Percentiles rank a stretch among this genome's conserved stretches.
phyloP scores from a whole-genome alignment of 352 stramenopile species.

The Pythium chondricola region DNA sequence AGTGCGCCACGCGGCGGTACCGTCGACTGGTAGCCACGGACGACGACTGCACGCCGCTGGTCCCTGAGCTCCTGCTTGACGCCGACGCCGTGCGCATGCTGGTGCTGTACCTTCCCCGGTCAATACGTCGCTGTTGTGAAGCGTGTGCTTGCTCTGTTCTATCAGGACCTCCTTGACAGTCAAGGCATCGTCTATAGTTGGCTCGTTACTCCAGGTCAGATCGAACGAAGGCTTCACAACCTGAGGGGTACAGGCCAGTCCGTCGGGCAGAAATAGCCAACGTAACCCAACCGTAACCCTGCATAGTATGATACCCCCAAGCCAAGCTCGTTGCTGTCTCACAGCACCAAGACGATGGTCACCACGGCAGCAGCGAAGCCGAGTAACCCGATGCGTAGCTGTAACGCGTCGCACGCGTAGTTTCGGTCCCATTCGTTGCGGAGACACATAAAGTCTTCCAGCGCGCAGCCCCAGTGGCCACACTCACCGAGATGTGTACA shows the following conservation, averaged over 20 bases:
- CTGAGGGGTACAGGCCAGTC: too few species aligned
- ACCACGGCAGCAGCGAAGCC: conserved; percentile 10
- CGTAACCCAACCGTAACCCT: conserved; percentile 7
- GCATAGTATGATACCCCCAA: neutral
- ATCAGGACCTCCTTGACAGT: too few species aligned
- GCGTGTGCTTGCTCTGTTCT: too few species aligned
- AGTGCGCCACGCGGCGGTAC: conserved; percentile 56
- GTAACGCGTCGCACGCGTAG: conserved; percentile 39
- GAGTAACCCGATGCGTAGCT: conserved; percentile 1
- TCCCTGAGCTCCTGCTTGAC: conserved; percentile 17
- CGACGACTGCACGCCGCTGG: neutral
- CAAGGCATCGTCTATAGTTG: too few species aligned
- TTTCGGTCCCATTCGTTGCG: conserved; percentile 83
- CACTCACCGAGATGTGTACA: conserved; percentile 85
- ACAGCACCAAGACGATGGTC: conserved; percentile 16
- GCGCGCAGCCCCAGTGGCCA: conserved; percentile 78
- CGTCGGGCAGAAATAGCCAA: too few species aligned
- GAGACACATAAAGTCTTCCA: conserved; percentile 89
- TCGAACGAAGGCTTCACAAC: too few species aligned
- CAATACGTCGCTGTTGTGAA: too few species aligned
- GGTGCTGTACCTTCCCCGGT: too few species aligned
- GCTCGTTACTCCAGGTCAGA: too few species aligned
- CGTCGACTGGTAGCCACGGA: conserved; percentile 23
- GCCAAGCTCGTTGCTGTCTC: neutral
- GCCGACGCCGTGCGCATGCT: conserved; percentile 21